Base-by-base conservation (phyloP, 371 early-diverging fungal genomes). In the Ordospora pajunii region DNA sequence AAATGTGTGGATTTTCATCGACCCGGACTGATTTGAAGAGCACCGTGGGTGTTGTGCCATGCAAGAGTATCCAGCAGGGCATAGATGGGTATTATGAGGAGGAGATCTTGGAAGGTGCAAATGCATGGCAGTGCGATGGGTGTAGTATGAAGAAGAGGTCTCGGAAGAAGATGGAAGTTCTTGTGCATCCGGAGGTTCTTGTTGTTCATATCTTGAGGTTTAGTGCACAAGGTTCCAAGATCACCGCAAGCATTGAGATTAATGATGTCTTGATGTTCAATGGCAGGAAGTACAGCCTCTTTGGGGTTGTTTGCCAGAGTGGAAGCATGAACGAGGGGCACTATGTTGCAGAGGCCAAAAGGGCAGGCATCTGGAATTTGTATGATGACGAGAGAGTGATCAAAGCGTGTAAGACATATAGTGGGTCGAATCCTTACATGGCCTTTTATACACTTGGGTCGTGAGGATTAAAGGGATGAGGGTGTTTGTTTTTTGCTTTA, bases 131-230 rank as follows among this genome's bases (percentile, higher is more conserved):
- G 27, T 82, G 82, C 44, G 69, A 75, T 4, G 62, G 52, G 10
- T 82, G 82, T 46, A 25, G 65, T 17, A 65, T 46, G 32, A 49
- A n/a, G 25, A 70, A 53, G 19, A n/a, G 8, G n/a, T 12, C 72
- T 17, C 22, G 12, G 5, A 70, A 73, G 50, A 44, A 23, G 27
- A 48, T 72, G 37, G 68, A 72, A 42, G 58, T 79, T 46, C 49
- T 62, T 42, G 23, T 32, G 5, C 45, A 22, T 64, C 76, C 79
- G n/a, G 52, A 79, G 17, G 73, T 80, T n/a, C 52, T 82, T 22
- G 68, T 77, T 12, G 19, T 82, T 9, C 68, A 73, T 58, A 46
- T 82, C 10, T 77, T 58, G n/a, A 75, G 82, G 48, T 82, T 79
- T 53, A 44, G 22, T 25, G 48, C 66, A 40, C 43, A 5, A n/a